Base-by-base conservation (phyloP, 352 stramenopile genomes). In the Phytopythium kandeliae region DNA sequence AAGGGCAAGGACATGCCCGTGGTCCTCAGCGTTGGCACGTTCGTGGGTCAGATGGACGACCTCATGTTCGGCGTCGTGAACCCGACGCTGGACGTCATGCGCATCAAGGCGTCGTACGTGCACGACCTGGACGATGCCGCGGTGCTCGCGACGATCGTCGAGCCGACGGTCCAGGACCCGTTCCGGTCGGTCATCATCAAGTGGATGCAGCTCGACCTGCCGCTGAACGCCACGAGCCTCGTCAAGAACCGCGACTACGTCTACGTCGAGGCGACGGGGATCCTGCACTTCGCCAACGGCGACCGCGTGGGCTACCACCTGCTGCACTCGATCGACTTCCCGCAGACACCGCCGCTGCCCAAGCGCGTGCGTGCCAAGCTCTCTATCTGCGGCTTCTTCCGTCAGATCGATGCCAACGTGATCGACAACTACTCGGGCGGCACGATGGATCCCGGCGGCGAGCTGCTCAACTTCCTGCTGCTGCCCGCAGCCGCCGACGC, bases 361-460 rank as follows among this genome's bases (percentile, higher is more conserved):
- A 41, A 62, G 43, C 65, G 66, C 33, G 62, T 69, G 19, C 70
- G 75, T 17, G 73, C 59, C 0, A 63, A 72, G 52, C 44, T 85
- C 34, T 85, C 75, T 11, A 60, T 78, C 33, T 85, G 70, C 46
- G 69, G 58, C 12, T 65, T 86, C 54, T 83, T 72, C 56, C 72
- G 73, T 4, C 75, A 85, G 40, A 47, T 63, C n/a, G 62, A 31
- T 1, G 55, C 67, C 4, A 72, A 82, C 19, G 56, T 65, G 2
- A 62, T 84, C 11, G 67, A 83, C 19, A 55, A 80, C 8, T 84
- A 65, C 54, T 71, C 66, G 48, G 66, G 60, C 2, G 65, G 64
- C 0, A 56, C 68, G 2, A 52, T 82, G 33, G 58, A 78, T 19
- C 57, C 60, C 17, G 48, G 55, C 0, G 69, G 69, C 13, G 63